Conservation (phyloP, 2,329 filamentous ascomycete genomes). For the Xylariaceae sp. region DNA sequence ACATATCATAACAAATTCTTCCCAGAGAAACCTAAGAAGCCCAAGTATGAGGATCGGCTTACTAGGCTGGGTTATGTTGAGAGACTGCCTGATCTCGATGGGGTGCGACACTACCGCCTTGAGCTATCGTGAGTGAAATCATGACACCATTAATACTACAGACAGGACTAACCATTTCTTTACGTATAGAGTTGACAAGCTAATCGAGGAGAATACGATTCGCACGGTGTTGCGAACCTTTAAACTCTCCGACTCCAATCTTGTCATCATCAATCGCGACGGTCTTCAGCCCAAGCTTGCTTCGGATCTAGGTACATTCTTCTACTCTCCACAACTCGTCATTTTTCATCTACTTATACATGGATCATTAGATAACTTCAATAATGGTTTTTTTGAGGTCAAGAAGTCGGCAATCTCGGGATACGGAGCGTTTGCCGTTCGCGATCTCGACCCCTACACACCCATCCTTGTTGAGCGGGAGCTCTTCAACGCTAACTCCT, state of each 20-base stretch:
- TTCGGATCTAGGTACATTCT: constrained; percentile 19
- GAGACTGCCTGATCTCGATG: constrained; percentile 20
- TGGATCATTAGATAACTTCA: constrained; percentile 27
- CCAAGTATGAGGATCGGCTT: constrained; percentile 19
- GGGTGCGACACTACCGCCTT: constrained; percentile 21
- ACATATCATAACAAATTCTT: not conserved
- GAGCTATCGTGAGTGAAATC: constrained; percentile 9
- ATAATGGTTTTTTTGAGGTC: constrained; percentile 52
- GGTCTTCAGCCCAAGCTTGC: constrained; percentile 18
- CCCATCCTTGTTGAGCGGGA: constrained; percentile 54
- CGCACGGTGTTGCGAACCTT: not conserved
- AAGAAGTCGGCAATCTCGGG: constrained; percentile 51
- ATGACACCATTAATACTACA: too few species aligned
- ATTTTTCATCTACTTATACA: not conserved
- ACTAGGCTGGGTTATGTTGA: constrained; percentile 13
- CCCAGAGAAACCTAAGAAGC: not conserved
- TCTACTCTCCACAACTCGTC: too few species aligned
- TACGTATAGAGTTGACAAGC: constrained; percentile 13
- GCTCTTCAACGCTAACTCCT: constrained; percentile 45
- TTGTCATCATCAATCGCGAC: constrained; percentile 16
- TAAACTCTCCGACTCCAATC: constrained; percentile 1
- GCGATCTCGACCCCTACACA: constrained; percentile 47
- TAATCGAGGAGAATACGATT: constrained; percentile 9
- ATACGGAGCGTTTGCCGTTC: constrained; percentile 54
- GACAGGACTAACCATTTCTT: not conserved